These are phyloP conservation scores for Pythium coloratum DNA, from an alignment of 352 stramenopile genomes.

Conservation along the genomic window DNA sequence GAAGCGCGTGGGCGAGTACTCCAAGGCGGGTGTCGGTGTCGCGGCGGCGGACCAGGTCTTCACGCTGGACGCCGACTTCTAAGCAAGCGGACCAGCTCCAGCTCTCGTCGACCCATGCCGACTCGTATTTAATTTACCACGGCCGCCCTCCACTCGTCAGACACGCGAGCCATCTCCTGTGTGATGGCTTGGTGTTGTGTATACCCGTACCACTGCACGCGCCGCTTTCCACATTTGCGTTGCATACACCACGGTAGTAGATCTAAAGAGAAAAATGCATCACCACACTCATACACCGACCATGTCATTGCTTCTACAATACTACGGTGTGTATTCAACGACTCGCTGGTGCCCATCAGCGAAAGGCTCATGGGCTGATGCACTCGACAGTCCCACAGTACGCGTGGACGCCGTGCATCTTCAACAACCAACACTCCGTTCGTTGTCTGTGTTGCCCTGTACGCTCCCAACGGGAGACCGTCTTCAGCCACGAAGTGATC, in stretches of 20 bases:
- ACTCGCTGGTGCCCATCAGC: background rate
- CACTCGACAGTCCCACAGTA: background rate
- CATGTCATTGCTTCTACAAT: too few species aligned
- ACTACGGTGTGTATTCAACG: background rate
- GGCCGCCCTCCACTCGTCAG: background rate
- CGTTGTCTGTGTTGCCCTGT: background rate
- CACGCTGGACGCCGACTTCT: constrained; percentile 94
- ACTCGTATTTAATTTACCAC: constrained; percentile 30
- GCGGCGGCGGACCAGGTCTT: constrained; percentile 89
- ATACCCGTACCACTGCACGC: background rate
- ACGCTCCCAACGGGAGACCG: background rate
- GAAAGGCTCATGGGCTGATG: background rate
- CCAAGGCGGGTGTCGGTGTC: constrained; percentile 96
- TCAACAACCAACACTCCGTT: background rate
- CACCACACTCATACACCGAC: background rate
- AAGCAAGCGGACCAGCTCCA: constrained; percentile 28
- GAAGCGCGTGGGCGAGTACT: constrained; percentile 99
- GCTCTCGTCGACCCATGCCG: background rate
- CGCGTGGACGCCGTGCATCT: background rate
- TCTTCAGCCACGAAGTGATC: too few species aligned
- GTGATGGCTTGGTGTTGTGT: background rate
- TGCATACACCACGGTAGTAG: background rate
- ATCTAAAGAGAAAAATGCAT: constrained; percentile 3
- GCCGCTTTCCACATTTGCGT: background rate
- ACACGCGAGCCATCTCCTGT: background rate